A percentile compares a stretch with the other conserved stretches of the same genome.
phyloP scores from a whole-genome alignment of 1,284 basidiomycete species.

The Cutaneotrichosporon arboriforme region DNA sequence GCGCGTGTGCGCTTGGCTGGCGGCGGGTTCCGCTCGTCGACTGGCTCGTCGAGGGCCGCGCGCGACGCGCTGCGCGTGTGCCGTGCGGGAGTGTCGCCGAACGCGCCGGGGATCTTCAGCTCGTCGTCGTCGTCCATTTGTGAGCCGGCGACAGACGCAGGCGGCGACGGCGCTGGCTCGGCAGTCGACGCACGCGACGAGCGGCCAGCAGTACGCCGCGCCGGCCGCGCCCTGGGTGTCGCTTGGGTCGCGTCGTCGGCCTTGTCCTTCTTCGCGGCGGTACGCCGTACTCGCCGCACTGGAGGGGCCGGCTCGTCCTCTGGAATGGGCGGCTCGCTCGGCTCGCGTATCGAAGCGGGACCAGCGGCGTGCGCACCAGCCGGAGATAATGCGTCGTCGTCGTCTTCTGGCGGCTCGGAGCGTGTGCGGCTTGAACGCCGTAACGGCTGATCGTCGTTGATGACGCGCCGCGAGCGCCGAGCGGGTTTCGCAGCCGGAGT shows the following conservation, averaged over 20 bases:
- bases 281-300: constrained; percentile 3
- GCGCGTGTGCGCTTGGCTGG: constrained; percentile 14
- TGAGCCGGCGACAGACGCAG: too few species aligned
- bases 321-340: constrained; percentile 16
- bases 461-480: constrained; percentile 2
- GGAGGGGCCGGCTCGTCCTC: constrained; percentile 9
- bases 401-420: constrained; percentile 2
- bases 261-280: constrained; percentile 1
- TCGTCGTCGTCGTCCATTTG: constrained; percentile 2
- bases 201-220: constrained; percentile 1
- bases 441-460: constrained; percentile 9
- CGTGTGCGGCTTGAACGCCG: constrained; percentile 10
- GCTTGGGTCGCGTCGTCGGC: neutral
- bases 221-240: neutral
- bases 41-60: constrained; percentile 27
- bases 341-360: constrained; percentile 3
- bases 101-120: neutral
- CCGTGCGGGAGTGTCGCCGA: constrained; percentile 11
- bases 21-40: constrained; percentile 18
- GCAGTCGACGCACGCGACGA: constrained; percentile 9
- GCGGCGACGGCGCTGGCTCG: neutral
- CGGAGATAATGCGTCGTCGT: neutral
- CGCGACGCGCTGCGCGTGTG: constrained; percentile 31
- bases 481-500: constrained; percentile 1
- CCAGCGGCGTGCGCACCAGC: neutral